Conservation (phyloP, 139 green algal genomes). For the Micractinium sp. region DNA sequence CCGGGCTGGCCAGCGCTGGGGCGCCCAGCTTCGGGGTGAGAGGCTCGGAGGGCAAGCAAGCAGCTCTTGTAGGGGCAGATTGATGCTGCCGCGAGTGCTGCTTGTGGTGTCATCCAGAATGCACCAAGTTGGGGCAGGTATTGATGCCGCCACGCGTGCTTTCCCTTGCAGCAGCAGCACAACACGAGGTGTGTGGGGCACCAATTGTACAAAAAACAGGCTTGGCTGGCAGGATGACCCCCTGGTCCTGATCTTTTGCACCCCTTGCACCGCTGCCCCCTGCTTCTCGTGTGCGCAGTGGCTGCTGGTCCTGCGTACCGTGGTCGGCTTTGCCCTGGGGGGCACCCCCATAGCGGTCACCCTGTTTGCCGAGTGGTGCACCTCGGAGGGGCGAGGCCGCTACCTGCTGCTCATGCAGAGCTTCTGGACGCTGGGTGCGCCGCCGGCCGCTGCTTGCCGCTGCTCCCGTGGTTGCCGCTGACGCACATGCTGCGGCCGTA, state of each 20-base stretch:
- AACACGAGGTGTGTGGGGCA: no score
- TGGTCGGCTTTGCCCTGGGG: slow-evolving; percentile 76
- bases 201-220: no score
- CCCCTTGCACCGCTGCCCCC: neutral
- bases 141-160: neutral
- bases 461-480: neutral
- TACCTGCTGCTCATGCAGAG: slow-evolving; percentile 71
- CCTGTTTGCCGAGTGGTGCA: slow-evolving; percentile 77
- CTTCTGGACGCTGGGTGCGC: slow-evolving; percentile 77
- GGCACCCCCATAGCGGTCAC: slow-evolving; percentile 75
- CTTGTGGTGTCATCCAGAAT: no score
- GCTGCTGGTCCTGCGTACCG: slow-evolving; percentile 51
- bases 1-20: slow-evolving; percentile 59
- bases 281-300: slow-evolving; percentile 26
- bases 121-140: no score
- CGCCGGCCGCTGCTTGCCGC: neutral
- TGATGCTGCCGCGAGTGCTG: no score
- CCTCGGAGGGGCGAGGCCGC: slow-evolving; percentile 57
- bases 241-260: neutral
- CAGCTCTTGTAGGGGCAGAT: neutral
- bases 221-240: no score
- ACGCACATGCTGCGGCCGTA: neutral
- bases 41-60: neutral
- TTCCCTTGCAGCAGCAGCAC: no score
- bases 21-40: slow-evolving; percentile 61